Evolutionary conservation across 148 eudicot species (phyloP), one percentile per base, ranked within the genome.

Genomic region (Silene conica): DNA sequence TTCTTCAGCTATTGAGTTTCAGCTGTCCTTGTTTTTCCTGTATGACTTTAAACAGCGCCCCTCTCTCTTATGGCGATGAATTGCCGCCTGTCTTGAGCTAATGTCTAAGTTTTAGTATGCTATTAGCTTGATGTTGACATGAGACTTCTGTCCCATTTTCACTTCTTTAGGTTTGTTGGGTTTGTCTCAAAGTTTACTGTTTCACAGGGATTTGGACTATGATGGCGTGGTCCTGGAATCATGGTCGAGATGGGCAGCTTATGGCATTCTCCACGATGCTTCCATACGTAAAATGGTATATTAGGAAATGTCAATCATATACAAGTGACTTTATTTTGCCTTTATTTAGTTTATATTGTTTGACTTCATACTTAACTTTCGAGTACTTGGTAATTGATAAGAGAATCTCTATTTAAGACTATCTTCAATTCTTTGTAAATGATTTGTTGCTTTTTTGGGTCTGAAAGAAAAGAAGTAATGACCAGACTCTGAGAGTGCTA

Each of bases 191-290:
- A 20, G 14, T 65, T 67, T 25, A 23, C 2, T 25, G n/a, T 71
- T 72, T 56, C 69, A 13, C 78, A 95, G 99, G 86, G 99, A 95
- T 78, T 85, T 92, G 92, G 90, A 67, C 60, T 95, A 87, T 85
- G 97, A 95, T 81, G 99, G 99, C 70, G 79, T 95, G 73, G 99
- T 92, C 58, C 89, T 95, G 22, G 99, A 95, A 80, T 90, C 99
- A 58, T 95, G 99, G 99, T 95, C 99, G 63, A 92, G 91, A 78
- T 95, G 99, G 99, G 91, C 91, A 71, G 89, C 88, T 70, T 89
- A 86, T 82, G 92, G 94, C 74, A 74, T 95, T 84, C 85, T 95
- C 73, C 86, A 90, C 59, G 91, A 92, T 77, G 79, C 91, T 66
- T 80, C 77, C 60, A 62, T 89, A 87, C 89, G 96, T 60, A 86